Conservation (phyloP, 768 basidiomycete species). For the Wakefieldia striispora region DNA sequence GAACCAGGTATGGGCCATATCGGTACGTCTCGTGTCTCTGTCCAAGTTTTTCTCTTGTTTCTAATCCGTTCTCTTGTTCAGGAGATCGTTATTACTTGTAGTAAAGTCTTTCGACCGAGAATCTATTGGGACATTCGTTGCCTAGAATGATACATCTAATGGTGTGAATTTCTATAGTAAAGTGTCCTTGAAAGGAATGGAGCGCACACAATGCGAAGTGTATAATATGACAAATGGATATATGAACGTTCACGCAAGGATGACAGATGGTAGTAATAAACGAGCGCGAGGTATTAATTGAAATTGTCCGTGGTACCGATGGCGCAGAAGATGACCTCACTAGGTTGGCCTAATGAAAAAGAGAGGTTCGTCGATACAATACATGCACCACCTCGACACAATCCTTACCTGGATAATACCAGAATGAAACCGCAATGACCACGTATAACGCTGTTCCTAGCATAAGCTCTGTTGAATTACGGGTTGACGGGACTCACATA, state of each 20-base stretch:
- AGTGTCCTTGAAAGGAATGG: slow-evolving; percentile 13
- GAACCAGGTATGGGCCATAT: slow-evolving; percentile 90
- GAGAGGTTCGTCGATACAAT: slow-evolving; percentile 1
- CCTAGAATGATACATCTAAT: slow-evolving; percentile 3
- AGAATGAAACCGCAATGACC: slow-evolving; percentile 69
- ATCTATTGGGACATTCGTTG: slow-evolving; percentile 2
- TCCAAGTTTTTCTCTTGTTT: neutral
- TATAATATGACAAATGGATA: slow-evolving; percentile 4
- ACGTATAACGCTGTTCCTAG: slow-evolving; percentile 54
- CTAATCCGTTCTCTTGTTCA: slow-evolving; percentile 10
- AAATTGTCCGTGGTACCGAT: slow-evolving; percentile 1
- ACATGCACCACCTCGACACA: neutral
- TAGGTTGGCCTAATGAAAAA: slow-evolving; percentile 23
- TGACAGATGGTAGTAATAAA: slow-evolving; percentile 5
- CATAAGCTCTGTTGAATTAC: neutral
- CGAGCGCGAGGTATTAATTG: neutral
- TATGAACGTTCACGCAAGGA: slow-evolving; percentile 1
- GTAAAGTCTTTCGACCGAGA: slow-evolving; percentile 12
- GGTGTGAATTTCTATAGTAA: slow-evolving; percentile 5
- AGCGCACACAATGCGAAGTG: slow-evolving; percentile 15
- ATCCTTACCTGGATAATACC: slow-evolving; percentile 49
- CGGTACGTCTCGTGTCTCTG: slow-evolving; percentile 41
- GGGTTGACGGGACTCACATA: slow-evolving; percentile 46
- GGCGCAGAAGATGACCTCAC: slow-evolving; percentile 16
- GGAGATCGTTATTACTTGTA: slow-evolving; percentile 43